Base-by-base conservation (phyloP, 139 green algal species). In the Chlorella sp. region DNA sequence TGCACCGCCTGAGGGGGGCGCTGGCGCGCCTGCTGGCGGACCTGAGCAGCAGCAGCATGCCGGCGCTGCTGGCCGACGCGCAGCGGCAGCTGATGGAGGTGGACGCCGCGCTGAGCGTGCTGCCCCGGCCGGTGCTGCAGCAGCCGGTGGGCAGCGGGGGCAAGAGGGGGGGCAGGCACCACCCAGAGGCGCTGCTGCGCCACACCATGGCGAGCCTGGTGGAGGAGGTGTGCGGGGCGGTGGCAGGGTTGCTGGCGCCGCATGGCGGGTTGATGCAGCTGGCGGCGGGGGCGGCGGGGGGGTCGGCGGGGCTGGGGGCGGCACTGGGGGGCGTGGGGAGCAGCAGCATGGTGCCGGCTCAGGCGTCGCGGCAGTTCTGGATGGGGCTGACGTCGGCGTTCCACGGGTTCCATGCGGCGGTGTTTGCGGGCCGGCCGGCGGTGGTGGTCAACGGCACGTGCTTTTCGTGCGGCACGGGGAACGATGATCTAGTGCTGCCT, bases 31-130 rank as follows among this genome's bases (percentile, higher is more conserved):
- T 69, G 51, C 34, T 69, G 55, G 59, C 31, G 22, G 17, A 75
- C 29, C 50, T 36, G 30, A 67, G 30, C 31, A 5, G 24, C 24
- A 17, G 33, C 29, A 49, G 32, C 32, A 50, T 74, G 6, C 69
- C 69, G 10, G 36, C 5, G 2, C 14, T 74, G 51, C 2, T 26
- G 5, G 32, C 33, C 32, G 17, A 17, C 22, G 69, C 69, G 3
- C 31, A 63, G 32, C 51, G 67, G 69, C 35, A 59, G 50, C 69
- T 74, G n/a, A 35, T 10, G 42, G 36, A 4, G n/a, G 67, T 64
- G 14, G 26, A 35, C 5, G 5, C 67, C 29, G 67, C 34, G 35
- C 35, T 50, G 60, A 17, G 5, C 10, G 10, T 26, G 42, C 42
- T 55, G 42, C 42, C 42, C 10, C 42, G 10, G n/a, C n/a, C n/a